Evolutionary conservation across 805 yeast genomes (phyloP).

Genomic region (Scheffersomyces amazonensis): DNA sequence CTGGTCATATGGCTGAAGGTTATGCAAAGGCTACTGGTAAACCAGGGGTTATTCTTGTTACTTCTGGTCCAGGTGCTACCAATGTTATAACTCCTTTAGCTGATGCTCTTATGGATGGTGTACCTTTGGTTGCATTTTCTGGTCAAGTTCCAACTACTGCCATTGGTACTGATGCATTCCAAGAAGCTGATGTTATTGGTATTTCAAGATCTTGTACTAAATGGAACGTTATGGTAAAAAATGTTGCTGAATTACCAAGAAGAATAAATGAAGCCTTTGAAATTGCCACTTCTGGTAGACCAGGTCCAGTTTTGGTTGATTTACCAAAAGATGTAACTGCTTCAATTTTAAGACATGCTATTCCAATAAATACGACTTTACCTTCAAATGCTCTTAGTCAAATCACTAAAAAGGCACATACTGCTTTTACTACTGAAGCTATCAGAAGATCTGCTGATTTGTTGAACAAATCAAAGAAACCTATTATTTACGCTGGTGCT

Average conservation of each 20-base stretch:
- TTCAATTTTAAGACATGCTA: slow-evolving; percentile 78
- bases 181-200: slow-evolving; percentile 97
- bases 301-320: slow-evolving; percentile 97
- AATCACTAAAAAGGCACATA: slow-evolving; percentile 66
- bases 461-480: slow-evolving; percentile 80
- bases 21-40: slow-evolving; percentile 94
- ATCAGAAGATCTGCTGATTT: slow-evolving; percentile 74
- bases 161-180: slow-evolving; percentile 98
- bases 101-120: slow-evolving; percentile 96
- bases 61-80: slow-evolving; percentile 99
- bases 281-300: slow-evolving; percentile 93
- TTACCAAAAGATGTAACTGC: slow-evolving; percentile 98
- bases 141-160: slow-evolving; percentile 97
- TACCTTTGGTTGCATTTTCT: slow-evolving; percentile 92
- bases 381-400: slow-evolving; percentile 71
- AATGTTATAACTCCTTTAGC: slow-evolving; percentile 98
- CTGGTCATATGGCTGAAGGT: slow-evolving; percentile 99
- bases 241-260: slow-evolving; percentile 89
- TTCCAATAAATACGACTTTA: slow-evolving; percentile 75
- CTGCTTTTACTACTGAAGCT: slow-evolving; percentile 71
- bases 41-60: slow-evolving; percentile 96
- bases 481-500: slow-evolving; percentile 87
- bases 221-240: slow-evolving; percentile 98
- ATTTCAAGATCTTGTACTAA: slow-evolving; percentile 96
- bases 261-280: slow-evolving; percentile 98